Evolutionary conservation across 305 asterid species (phyloP).

Genomic region (Salvia sclarea): DNA sequence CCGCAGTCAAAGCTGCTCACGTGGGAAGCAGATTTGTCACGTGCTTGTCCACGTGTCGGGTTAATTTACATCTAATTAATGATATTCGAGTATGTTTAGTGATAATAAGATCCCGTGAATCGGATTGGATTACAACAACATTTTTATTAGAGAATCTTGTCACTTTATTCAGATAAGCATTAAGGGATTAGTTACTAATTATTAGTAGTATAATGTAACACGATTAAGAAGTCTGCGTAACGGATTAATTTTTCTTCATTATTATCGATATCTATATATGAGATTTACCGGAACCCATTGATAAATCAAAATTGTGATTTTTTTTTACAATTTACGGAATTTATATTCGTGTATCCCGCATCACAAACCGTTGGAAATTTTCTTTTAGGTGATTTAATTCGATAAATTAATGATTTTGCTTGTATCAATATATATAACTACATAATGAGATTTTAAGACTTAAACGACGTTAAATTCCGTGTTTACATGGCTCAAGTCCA

Average conservation of each 20-base stretch:
- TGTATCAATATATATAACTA: no score
- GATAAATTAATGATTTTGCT: no score
- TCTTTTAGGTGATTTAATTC: no score
- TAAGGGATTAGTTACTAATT: background rate
- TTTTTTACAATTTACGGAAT: background rate
- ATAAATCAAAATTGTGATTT: background rate
- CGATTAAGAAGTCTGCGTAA: background rate
- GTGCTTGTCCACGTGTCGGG: conserved; percentile 25
- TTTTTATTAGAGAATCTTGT: background rate
- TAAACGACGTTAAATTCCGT: background rate
- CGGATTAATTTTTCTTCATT: background rate
- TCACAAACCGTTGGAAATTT: background rate
- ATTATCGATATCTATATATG: background rate
- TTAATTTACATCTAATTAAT: background rate
- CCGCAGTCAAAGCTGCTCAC: conserved; percentile 32
- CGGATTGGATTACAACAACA: background rate
- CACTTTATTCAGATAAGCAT: background rate
- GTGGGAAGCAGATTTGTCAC: no score
- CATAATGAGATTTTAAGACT: background rate
- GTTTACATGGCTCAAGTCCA: background rate
- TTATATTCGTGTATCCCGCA: background rate
- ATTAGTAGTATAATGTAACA: background rate
- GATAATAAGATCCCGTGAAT: background rate
- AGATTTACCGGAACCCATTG: background rate
- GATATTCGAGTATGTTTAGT: background rate